Conservation (phyloP, 2,329 filamentous ascomycete species). For the Penicillium hesseltinei region DNA sequence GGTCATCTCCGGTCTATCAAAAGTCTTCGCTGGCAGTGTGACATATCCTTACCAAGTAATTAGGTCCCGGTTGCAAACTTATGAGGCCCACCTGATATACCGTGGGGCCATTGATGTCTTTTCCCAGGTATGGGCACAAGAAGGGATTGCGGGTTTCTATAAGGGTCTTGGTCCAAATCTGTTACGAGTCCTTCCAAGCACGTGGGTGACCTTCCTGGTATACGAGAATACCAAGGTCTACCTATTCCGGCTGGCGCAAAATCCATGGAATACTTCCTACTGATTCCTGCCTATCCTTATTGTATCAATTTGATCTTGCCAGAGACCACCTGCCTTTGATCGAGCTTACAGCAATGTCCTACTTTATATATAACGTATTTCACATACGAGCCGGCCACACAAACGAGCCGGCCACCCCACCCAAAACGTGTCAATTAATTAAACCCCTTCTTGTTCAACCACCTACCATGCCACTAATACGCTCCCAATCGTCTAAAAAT, state of each 20-base stretch:
- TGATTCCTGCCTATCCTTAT: not conserved
- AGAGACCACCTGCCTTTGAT: not conserved
- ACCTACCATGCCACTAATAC: too few species aligned
- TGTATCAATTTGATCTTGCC: not conserved
- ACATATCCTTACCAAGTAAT: conserved; percentile 97
- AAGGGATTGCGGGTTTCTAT: conserved; percentile 83
- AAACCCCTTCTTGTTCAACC: too few species aligned
- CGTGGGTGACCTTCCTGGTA: conserved; percentile 93
- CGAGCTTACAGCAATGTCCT: not conserved
- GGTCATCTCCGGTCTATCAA: conserved; percentile 74
- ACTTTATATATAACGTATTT: not conserved
- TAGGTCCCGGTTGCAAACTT: conserved; percentile 82
- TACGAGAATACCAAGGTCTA: conserved; percentile 90
- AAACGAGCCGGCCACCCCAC: too few species aligned
- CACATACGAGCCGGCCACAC: too few species aligned
- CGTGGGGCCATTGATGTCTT: conserved; percentile 71
- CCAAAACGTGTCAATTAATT: too few species aligned
- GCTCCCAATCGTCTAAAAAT: too few species aligned
- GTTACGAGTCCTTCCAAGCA: conserved; percentile 87
- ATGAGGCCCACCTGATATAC: conserved; percentile 74
- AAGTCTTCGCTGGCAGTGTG: conserved; percentile 81
- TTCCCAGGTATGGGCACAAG: conserved; percentile 70
- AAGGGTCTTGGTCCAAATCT: conserved; percentile 85
- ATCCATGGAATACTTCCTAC: not conserved
- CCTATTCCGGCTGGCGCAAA: conserved; percentile 49